A percentile compares a stretch with the other conserved stretches of the same genome.
Evolutionary conservation across 2,329 filamentous ascomycete genomes (phyloP).

Genomic region (Venturia asperata): DNA sequence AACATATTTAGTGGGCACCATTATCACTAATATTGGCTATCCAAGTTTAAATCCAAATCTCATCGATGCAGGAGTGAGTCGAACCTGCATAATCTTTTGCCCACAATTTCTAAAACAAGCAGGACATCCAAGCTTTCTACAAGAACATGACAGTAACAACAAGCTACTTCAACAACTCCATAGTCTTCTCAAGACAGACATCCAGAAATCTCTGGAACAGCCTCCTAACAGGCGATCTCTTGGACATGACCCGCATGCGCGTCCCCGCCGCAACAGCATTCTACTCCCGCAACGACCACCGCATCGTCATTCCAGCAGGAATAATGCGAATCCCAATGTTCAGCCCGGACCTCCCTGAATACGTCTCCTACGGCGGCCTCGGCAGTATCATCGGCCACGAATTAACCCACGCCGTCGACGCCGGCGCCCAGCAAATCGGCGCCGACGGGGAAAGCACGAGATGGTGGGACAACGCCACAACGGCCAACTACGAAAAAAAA

Average conservation of each 20-base stretch:
- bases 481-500: constrained; percentile 50
- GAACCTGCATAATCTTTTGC: neutral
- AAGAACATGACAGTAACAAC: constrained; percentile 22
- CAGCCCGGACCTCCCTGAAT: constrained; percentile 54
- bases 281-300: constrained; percentile 54
- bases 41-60: constrained; percentile 56
- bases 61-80: constrained; percentile 42
- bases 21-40: constrained; percentile 61
- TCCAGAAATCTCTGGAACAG: constrained; percentile 48
- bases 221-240: constrained; percentile 53
- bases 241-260: constrained; percentile 51
- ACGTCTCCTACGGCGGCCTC: constrained; percentile 61
- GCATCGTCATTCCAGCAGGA: constrained; percentile 62
- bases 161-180: constrained; percentile 51
- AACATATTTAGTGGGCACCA: constrained; percentile 48
- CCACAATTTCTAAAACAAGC: neutral
- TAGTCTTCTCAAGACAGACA: constrained; percentile 44
- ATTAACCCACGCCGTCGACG: constrained; percentile 63
- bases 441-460: constrained; percentile 54
- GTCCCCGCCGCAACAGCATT: constrained; percentile 50
- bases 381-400: constrained; percentile 62
- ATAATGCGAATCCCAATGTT: constrained; percentile 65
- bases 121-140: constrained; percentile 36
- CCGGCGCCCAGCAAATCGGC: constrained; percentile 56
- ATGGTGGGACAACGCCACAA: constrained; percentile 59